Evolutionary conservation across 2,329 filamentous ascomycete species (phyloP).

Genomic region (Ceratocystis alfenasii): DNA sequence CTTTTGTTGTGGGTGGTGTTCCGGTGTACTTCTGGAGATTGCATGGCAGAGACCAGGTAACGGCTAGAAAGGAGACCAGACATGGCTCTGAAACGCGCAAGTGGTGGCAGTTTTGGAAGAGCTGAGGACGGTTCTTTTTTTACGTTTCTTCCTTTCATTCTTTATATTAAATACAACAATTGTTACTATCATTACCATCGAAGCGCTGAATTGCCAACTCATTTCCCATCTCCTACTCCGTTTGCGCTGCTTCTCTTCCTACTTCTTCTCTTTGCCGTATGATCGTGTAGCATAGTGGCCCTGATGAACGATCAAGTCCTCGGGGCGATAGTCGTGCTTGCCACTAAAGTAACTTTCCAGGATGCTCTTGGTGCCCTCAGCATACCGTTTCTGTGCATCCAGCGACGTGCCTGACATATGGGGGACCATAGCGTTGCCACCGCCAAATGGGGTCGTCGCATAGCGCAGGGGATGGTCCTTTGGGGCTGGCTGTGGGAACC

Average conservation of each 20-base stretch:
- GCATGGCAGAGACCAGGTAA: constrained; percentile 46
- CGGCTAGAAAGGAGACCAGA: constrained; percentile 32
- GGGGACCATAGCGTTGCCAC: constrained; percentile 96
- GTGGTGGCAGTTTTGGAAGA: constrained; percentile 53
- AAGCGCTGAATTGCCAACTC: not conserved
- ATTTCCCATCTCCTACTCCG: constrained; percentile 26
- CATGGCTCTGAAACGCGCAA: constrained; percentile 29
- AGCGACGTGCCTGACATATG: constrained; percentile 99
- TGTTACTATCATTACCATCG: not conserved
- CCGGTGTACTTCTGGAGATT: constrained; percentile 86
- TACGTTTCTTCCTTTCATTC: not conserved
- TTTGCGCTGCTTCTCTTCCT: constrained; percentile 31
- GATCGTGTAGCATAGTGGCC: constrained; percentile 94
- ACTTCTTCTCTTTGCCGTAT: constrained; percentile 53
- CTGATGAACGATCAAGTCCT: constrained; percentile 81
- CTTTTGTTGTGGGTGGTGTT: constrained; percentile 70
- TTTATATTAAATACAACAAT: constrained; percentile 6
- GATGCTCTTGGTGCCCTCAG: constrained; percentile 77
- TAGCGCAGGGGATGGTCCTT: constrained; percentile 84
- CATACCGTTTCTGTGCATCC: constrained; percentile 89
- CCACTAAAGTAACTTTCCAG: constrained; percentile 83
- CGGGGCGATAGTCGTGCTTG: constrained; percentile 70
- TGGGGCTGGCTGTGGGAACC: constrained; percentile 96
- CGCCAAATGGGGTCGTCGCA: constrained; percentile 88
- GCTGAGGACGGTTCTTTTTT: constrained; percentile 20